Percentiles rank a stretch among this genome's conserved stretches.
phyloP scores from a whole-genome alignment of 805 yeast species.

The Wickerhamiella spandovensis region DNA sequence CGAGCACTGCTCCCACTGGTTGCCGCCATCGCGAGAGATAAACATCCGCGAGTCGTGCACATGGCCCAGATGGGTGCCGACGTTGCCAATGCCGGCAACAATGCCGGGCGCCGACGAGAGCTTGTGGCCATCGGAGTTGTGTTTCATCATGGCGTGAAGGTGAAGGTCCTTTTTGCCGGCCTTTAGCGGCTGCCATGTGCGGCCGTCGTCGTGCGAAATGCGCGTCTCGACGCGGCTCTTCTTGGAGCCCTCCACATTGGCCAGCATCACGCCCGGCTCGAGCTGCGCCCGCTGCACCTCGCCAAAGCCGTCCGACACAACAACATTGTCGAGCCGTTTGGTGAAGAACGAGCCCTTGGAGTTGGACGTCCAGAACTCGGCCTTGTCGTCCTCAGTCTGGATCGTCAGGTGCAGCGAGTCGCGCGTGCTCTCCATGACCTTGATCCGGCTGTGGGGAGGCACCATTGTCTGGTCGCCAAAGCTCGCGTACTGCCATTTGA shows the following conservation, averaged over 20 bases:
- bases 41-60: slow-evolving; percentile 35
- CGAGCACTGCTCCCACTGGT: not conserved
- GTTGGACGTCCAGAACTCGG: slow-evolving; percentile 25
- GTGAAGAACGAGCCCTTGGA: slow-evolving; percentile 43
- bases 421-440: not conserved
- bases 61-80: slow-evolving; percentile 19
- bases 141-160: not conserved
- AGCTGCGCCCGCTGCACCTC: slow-evolving; percentile 33
- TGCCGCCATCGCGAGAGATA: slow-evolving; percentile 19
- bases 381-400: not conserved
- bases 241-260: slow-evolving; percentile 23
- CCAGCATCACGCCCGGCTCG: slow-evolving; percentile 51
- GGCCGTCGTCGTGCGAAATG: slow-evolving; percentile 30
- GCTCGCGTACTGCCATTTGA: not conserved
- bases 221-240: slow-evolving; percentile 20
- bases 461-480: not conserved
- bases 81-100: slow-evolving; percentile 32
- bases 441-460: not conserved
- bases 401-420: not conserved
- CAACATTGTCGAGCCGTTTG: slow-evolving; percentile 28
- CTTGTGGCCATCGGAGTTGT: not conserved
- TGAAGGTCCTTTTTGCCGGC: not conserved
- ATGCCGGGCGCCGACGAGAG: slow-evolving; percentile 29
- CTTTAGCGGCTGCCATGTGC: slow-evolving; percentile 21
- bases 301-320: slow-evolving; percentile 22